phyloP scores from a whole-genome alignment of 345 rosid species.

The Angophora floribunda region DNA sequence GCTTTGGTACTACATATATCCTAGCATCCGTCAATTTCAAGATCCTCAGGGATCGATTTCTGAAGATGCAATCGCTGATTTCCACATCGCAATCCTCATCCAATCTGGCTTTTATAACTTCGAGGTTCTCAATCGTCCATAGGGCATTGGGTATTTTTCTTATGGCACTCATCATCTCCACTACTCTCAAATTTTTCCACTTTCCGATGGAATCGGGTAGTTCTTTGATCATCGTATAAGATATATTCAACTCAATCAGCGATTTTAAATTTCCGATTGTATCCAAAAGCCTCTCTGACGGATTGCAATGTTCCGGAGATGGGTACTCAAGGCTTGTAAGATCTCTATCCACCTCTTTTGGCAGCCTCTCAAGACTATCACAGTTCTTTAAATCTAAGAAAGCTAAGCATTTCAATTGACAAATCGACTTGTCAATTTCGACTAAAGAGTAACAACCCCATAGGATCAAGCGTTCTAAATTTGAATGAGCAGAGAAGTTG shows the following conservation, averaged over 20 bases:
- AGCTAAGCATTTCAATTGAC: not conserved
- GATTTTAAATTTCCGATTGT: not conserved
- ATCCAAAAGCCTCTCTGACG: not conserved
- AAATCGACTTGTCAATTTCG: not conserved
- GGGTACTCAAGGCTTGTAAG: not conserved
- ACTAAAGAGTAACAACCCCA: not conserved
- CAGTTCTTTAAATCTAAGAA: not conserved
- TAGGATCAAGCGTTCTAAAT: not conserved
- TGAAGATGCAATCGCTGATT: fast-evolving
- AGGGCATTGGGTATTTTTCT: not conserved
- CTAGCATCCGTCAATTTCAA: fast-evolving
- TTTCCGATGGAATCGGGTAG: not conserved
- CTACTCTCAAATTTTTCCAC: not conserved
- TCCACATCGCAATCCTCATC: fast-evolving
- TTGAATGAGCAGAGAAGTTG: not conserved
- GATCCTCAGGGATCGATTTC: fast-evolving
- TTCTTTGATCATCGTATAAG: not conserved
- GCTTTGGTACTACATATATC: not conserved
- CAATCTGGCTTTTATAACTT: fast-evolving
- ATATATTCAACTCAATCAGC: not conserved
- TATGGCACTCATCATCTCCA: not conserved
- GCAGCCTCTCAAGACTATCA: not conserved
- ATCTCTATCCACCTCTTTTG: not conserved
- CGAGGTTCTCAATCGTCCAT: not conserved
- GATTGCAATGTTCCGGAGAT: too few species aligned